These are phyloP conservation scores for Euptelea pleiosperma DNA, from an alignment of 164 flowering plant genomes.

Conservation along the genomic window DNA sequence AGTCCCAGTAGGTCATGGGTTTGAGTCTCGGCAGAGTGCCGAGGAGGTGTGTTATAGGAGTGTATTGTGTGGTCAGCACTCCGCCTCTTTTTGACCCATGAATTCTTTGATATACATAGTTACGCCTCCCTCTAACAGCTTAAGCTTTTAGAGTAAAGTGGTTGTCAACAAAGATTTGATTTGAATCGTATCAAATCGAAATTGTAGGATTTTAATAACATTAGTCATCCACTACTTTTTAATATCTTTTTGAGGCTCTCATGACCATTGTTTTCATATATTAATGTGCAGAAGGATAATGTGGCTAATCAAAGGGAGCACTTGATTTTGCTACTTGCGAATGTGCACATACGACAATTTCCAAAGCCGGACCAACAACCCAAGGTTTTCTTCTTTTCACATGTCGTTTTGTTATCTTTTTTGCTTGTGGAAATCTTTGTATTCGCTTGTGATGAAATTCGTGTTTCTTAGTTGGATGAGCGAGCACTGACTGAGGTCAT, in stretches of 20 bases:
- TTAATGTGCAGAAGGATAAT: slow-evolving; percentile 71
- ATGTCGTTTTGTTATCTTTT: background rate
- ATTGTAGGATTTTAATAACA: too few relatives aligned
- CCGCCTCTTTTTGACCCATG: too few relatives aligned
- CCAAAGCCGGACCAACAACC: slow-evolving; percentile 97
- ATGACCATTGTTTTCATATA: slow-evolving; percentile 1
- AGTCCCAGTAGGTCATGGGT: too few relatives aligned
- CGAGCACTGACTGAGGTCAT: slow-evolving; percentile 88
- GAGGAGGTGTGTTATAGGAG: too few relatives aligned
- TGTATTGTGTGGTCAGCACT: too few relatives aligned
- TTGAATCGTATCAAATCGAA: too few relatives aligned
- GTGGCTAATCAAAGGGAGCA: slow-evolving; percentile 99
- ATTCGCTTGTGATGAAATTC: background rate
- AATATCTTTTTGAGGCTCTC: background rate
- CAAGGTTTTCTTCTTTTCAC: slow-evolving; percentile 47
- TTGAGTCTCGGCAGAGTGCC: too few relatives aligned
- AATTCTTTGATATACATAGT: too few relatives aligned
- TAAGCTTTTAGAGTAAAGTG: too few relatives aligned
- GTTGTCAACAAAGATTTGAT: too few relatives aligned
- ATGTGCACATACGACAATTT: slow-evolving; percentile 87
- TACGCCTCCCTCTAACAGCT: too few relatives aligned
- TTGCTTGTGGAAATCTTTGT: background rate
- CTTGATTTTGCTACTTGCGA: slow-evolving; percentile 88
- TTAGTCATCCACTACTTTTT: background rate
- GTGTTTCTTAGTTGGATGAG: slow-evolving; percentile 74